Percentiles rank a stretch among this genome's conserved stretches.
These are phyloP conservation scores for Triadica sebifera DNA, from an alignment of 345 rosid genomes.

Conservation along the genomic window DNA sequence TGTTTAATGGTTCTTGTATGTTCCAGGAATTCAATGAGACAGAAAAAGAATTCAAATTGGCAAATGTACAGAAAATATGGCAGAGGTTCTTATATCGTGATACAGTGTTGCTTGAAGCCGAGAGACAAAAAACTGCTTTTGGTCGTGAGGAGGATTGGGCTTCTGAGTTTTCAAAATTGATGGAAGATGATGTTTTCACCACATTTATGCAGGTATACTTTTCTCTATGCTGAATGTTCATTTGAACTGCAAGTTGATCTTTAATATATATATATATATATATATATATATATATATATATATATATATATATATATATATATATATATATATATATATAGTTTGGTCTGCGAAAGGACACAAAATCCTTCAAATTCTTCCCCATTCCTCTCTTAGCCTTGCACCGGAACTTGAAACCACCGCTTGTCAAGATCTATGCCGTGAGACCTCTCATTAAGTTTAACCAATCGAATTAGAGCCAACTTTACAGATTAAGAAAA, in stretches of 20 bases:
- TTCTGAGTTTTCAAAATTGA: slow-evolving; percentile 46
- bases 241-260: slow-evolving; percentile 8
- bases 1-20: slow-evolving; percentile 8
- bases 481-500: not conserved
- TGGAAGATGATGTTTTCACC: slow-evolving; percentile 77
- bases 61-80: slow-evolving; percentile 77
- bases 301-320: too few relatives aligned
- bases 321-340: not conserved
- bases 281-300: too few relatives aligned
- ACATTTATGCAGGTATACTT: slow-evolving; percentile 71
- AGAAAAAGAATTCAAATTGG: slow-evolving; percentile 64
- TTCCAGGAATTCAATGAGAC: slow-evolving; percentile 67
- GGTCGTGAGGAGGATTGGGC: slow-evolving; percentile 73
- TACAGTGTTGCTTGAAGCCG: slow-evolving; percentile 82
- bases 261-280: too few relatives aligned
- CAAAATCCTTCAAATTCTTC: not conserved
- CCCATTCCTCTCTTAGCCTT: not conserved
- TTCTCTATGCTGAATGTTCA: not conserved
- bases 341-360: not conserved
- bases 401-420: not conserved
- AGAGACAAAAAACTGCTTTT: slow-evolving; percentile 55
- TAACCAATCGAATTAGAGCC: not conserved
- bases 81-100: slow-evolving; percentile 83
- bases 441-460: too few relatives aligned
- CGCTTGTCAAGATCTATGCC: too few relatives aligned